Evolutionary conservation across 2,329 filamentous ascomycete species (phyloP).

Genomic region (Colletotrichum spaethianum): DNA sequence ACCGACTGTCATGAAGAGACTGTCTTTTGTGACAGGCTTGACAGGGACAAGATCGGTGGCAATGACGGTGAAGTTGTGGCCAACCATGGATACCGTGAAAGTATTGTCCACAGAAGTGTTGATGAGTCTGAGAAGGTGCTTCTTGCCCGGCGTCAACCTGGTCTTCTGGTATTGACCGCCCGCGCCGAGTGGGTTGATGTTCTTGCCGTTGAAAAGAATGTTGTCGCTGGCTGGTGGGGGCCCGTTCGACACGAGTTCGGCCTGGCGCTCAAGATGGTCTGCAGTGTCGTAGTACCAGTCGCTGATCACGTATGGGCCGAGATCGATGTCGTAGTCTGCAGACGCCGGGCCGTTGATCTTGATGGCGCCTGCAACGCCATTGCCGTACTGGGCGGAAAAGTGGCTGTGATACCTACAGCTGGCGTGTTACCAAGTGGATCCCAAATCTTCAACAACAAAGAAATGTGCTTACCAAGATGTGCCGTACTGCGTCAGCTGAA

Average conservation of each 20-base stretch:
- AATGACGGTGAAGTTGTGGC: slow-evolving; percentile 67
- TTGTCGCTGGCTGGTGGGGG: slow-evolving; percentile 51
- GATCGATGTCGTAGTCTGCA: slow-evolving; percentile 70
- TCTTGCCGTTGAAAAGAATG: slow-evolving; percentile 60
- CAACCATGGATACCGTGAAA: slow-evolving; percentile 65
- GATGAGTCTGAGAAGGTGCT: slow-evolving; percentile 65
- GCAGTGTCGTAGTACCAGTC: slow-evolving; percentile 65
- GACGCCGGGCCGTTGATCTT: slow-evolving; percentile 63
- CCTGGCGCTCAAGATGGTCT: slow-evolving; percentile 46
- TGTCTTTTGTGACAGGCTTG: slow-evolving; percentile 62
- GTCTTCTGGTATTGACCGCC: slow-evolving; percentile 50
- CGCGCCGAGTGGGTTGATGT: slow-evolving; percentile 48
- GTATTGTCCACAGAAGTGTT: slow-evolving; percentile 65
- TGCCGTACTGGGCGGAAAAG: slow-evolving; percentile 64
- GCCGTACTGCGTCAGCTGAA: slow-evolving; percentile 54
- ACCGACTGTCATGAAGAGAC: slow-evolving; percentile 65
- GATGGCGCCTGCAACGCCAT: slow-evolving; percentile 67
- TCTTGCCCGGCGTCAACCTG: slow-evolving; percentile 58
- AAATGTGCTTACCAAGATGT: slow-evolving; percentile 48
- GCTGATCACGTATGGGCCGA: slow-evolving; percentile 66
- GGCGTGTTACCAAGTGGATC: slow-evolving; percentile 44
- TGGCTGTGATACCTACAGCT: slow-evolving; percentile 62
- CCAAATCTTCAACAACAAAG: slow-evolving; percentile 2
- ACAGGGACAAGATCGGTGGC: slow-evolving; percentile 68
- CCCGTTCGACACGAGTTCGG: slow-evolving; percentile 41